Conservation (phyloP, 1,284 basidiomycete genomes). For the Moniliophthora roreri region DNA sequence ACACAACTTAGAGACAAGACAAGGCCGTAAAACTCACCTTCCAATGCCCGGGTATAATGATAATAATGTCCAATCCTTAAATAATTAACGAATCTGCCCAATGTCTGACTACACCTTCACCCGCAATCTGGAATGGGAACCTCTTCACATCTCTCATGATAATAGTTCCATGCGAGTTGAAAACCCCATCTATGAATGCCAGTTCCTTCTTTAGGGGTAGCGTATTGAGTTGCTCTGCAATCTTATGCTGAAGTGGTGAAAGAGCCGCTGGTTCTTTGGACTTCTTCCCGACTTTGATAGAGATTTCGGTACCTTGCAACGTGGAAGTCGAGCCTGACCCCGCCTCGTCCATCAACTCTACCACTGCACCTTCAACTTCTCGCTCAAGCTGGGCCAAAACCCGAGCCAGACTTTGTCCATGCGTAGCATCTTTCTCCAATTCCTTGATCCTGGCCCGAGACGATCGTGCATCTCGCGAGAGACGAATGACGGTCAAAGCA, state of each 20-base stretch:
- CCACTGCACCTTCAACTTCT: conserved; percentile 37
- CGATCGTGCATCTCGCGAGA: background rate
- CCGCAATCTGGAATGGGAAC: conserved; percentile 3
- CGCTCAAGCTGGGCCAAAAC: conserved; percentile 43
- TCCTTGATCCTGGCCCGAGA: conserved; percentile 27
- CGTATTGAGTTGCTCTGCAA: conserved; percentile 12
- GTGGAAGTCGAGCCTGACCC: background rate
- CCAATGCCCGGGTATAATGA: background rate
- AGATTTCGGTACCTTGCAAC: background rate
- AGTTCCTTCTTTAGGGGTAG: conserved; percentile 14
- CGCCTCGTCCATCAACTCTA: conserved; percentile 17
- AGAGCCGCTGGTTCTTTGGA: background rate
- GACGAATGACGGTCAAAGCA: background rate
- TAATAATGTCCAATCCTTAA: background rate
- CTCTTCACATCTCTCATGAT: conserved; percentile 13
- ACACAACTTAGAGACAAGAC: too few species aligned
- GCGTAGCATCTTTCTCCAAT: conserved; percentile 38
- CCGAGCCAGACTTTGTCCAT: conserved; percentile 33
- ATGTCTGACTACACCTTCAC: conserved; percentile 9
- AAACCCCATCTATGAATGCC: conserved; percentile 8
- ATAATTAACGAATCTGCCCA: conserved; percentile 12
- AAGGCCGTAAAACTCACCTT: too few species aligned
- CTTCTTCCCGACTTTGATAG: background rate
- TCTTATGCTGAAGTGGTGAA: conserved; percentile 6
- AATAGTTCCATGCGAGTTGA: conserved; percentile 11